Evolutionary conservation across 108 stramenopile genomes (phyloP).

Genomic region (Skeletonema potamos): DNA sequence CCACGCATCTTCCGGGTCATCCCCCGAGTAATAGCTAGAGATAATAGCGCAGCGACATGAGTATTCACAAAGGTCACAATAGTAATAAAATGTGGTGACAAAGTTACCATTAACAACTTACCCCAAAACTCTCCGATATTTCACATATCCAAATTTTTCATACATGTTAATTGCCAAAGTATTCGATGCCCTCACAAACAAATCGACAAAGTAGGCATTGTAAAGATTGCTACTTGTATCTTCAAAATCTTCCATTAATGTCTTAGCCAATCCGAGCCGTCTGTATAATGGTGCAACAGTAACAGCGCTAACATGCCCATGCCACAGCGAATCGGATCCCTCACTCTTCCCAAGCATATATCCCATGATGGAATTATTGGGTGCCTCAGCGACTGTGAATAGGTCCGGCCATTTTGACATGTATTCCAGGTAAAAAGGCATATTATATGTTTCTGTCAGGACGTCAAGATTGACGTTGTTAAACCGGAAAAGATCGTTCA

Average conservation of each 20-base stretch:
- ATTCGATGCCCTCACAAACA: constrained; percentile 91
- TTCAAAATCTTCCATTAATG: constrained; percentile 96
- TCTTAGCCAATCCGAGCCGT: constrained; percentile 87
- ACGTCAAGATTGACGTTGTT: constrained; percentile 98
- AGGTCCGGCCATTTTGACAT: constrained; percentile 95
- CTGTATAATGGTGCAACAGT: constrained; percentile 94
- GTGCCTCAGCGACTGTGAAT: constrained; percentile 84
- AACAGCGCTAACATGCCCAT: constrained; percentile 98
- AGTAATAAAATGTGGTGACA: background rate
- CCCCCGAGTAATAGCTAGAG: constrained; percentile 59
- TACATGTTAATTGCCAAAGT: constrained; percentile 96
- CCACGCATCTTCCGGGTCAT: constrained; percentile 87
- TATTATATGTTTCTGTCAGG: constrained; percentile 93
- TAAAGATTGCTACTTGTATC: constrained; percentile 65
- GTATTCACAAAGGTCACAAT: background rate
- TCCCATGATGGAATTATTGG: constrained; percentile 82
- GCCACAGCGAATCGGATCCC: constrained; percentile 94
- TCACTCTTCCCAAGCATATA: constrained; percentile 90
- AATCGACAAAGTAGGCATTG: constrained; percentile 97
- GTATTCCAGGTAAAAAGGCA: constrained; percentile 92
- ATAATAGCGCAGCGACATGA: background rate
- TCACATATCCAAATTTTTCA: constrained; percentile 90
- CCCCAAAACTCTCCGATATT: constrained; percentile 90
- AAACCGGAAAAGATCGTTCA: constrained; percentile 95
- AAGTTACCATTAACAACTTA: constrained; percentile 35